Conservation (phyloP, 192 early-diverging fungal genomes). For the Oehlia diaphana region DNA sequence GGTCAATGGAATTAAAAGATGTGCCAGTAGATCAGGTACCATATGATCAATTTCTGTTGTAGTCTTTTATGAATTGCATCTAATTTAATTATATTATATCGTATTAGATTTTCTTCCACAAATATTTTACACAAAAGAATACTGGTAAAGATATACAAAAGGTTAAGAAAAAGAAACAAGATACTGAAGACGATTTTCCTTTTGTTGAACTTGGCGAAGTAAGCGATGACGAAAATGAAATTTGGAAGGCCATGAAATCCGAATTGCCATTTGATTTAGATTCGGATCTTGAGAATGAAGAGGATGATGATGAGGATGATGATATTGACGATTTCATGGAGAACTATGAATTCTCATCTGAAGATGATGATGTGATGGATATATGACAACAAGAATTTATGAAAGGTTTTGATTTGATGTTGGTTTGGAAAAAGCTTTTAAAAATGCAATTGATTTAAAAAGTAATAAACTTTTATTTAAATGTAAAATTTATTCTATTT, state of each 20-base stretch:
- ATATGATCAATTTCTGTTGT: background rate
- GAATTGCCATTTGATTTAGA: slow-evolving; percentile 62
- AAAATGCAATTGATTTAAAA: too few species aligned
- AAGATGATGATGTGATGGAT: slow-evolving; percentile 39
- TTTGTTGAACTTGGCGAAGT: slow-evolving; percentile 40
- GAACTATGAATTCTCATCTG: slow-evolving; percentile 39
- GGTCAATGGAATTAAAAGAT: slow-evolving; percentile 54
- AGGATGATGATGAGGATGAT: slow-evolving; percentile 44
- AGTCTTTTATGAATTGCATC: background rate
- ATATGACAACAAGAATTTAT: background rate
- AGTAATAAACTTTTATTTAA: too few species aligned
- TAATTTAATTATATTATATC: slow-evolving; percentile 10
- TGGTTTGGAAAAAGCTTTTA: too few species aligned
- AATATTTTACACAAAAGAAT: slow-evolving; percentile 70
- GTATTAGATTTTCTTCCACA: slow-evolving; percentile 69
- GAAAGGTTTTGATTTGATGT: too few species aligned
- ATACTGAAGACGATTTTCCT: slow-evolving; percentile 30
- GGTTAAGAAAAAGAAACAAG: slow-evolving; percentile 33
- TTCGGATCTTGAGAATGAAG: slow-evolving; percentile 56
- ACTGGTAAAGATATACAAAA: slow-evolving; percentile 29
- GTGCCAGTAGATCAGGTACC: slow-evolving; percentile 74
- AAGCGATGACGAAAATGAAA: slow-evolving; percentile 52
- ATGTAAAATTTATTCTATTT: too few species aligned
- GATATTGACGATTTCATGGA: slow-evolving; percentile 48
- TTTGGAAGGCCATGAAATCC: slow-evolving; percentile 85